These are phyloP conservation scores for Jamesozyma jinghongensis DNA, from an alignment of 805 yeast genomes.

Conservation along the genomic window DNA sequence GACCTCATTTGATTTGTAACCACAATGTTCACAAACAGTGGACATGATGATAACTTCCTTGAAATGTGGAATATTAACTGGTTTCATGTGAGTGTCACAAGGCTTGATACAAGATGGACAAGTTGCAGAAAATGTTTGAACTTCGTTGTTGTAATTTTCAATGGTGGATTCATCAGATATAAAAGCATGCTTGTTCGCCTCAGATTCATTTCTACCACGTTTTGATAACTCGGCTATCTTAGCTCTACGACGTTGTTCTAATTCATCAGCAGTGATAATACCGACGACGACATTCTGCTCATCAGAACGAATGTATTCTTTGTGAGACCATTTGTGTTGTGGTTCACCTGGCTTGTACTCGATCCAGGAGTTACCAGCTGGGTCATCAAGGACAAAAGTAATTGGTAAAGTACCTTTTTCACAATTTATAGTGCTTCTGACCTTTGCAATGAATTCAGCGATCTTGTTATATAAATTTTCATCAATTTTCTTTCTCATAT, in stretches of 20 bases:
- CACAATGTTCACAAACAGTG: conserved; percentile 85
- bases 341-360: conserved; percentile 82
- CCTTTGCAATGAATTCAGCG: conserved; percentile 54
- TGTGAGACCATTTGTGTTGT: conserved; percentile 80
- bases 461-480: conserved; percentile 73
- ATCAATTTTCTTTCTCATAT: conserved; percentile 60
- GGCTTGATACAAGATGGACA: conserved; percentile 76
- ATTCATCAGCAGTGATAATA: conserved; percentile 53
- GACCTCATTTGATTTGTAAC: conserved; percentile 94
- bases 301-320: conserved; percentile 73
- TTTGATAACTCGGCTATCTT: conserved; percentile 28
- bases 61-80: conserved; percentile 94
- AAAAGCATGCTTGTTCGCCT: conserved; percentile 36
- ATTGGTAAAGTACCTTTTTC: conserved; percentile 63
- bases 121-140: conserved; percentile 84
- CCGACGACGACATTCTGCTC: conserved; percentile 85
- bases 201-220: conserved; percentile 31
- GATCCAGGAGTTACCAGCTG: conserved; percentile 96
- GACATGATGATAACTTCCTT: conserved; percentile 96
- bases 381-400: conserved; percentile 77
- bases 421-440: conserved; percentile 53
- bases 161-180: conserved; percentile 67
- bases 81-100: conserved; percentile 93
- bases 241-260: conserved; percentile 33
- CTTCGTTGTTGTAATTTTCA: conserved; percentile 80